phyloP scores from a whole-genome alignment of 345 rosid genomes.

The Kernera saxatilis region DNA sequence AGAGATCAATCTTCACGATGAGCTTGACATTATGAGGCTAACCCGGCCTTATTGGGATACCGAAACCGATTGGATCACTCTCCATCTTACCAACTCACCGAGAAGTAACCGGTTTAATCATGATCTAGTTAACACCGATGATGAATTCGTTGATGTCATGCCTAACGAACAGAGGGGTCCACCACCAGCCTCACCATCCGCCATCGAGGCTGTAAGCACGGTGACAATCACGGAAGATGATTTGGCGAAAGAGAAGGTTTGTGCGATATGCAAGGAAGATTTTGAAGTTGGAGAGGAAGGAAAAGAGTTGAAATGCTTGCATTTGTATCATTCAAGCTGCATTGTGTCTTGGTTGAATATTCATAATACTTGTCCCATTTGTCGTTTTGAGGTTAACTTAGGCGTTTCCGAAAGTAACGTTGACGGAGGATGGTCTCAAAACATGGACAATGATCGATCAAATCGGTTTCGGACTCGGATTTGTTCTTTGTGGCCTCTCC shows the following conservation, averaged over 20 bases:
- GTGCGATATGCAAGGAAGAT: slow-evolving; percentile 79
- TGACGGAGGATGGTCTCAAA: neutral
- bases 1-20: slow-evolving; percentile 35
- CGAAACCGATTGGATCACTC: slow-evolving; percentile 53
- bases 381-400: slow-evolving; percentile 42
- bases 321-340: slow-evolving; percentile 65
- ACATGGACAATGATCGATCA: neutral
- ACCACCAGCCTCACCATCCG: slow-evolving; percentile 38
- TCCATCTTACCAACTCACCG: slow-evolving; percentile 32
- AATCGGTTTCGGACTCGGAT: neutral
- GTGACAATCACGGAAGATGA: slow-evolving; percentile 32
- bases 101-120: neutral
- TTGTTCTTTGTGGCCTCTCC: slow-evolving; percentile 16
- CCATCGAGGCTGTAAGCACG: slow-evolving; percentile 47
- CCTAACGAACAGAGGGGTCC: slow-evolving; percentile 41
- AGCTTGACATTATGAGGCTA: slow-evolving; percentile 48
- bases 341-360: slow-evolving; percentile 66
- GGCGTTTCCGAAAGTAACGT: neutral
- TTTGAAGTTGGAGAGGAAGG: slow-evolving; percentile 49
- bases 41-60: slow-evolving; percentile 39
- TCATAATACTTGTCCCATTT: slow-evolving; percentile 72
- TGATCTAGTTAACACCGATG: slow-evolving; percentile 11
- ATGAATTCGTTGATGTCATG: slow-evolving; percentile 13
- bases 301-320: slow-evolving; percentile 59
- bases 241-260: slow-evolving; percentile 33